Percentiles rank a stretch among this genome's conserved stretches.
Evolutionary conservation across 768 basidiomycete species (phyloP).

Genomic region (Boletus reticuloceps): DNA sequence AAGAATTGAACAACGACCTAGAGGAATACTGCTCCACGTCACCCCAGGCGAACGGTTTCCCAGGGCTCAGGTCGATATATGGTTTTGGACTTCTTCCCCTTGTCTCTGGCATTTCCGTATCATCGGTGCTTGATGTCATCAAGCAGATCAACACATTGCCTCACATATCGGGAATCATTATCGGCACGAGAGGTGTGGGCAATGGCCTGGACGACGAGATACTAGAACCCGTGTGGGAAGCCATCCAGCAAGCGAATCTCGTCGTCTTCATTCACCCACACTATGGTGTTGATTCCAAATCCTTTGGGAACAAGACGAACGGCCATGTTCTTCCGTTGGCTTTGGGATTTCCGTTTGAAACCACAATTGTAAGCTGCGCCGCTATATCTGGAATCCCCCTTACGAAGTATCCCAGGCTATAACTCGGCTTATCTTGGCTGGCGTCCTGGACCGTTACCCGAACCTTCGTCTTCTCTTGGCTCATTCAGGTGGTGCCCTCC

Average conservation of each 20-base stretch:
- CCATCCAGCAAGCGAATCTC: slow-evolving; percentile 63
- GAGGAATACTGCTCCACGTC: slow-evolving; percentile 75
- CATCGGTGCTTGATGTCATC: slow-evolving; percentile 60
- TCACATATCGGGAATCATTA: slow-evolving; percentile 74
- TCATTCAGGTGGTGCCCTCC: slow-evolving; percentile 84
- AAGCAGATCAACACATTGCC: slow-evolving; percentile 61
- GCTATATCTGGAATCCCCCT: slow-evolving; percentile 1
- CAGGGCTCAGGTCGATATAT: slow-evolving; percentile 62
- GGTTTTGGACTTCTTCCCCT: slow-evolving; percentile 85
- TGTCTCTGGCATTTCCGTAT: slow-evolving; percentile 58
- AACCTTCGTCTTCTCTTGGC: slow-evolving; percentile 74
- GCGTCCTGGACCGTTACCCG: slow-evolving; percentile 78
- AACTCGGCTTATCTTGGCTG: slow-evolving; percentile 78
- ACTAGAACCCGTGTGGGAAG: slow-evolving; percentile 81
- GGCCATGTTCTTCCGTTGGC: slow-evolving; percentile 88
- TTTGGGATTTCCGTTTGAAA: slow-evolving; percentile 88
- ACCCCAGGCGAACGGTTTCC: slow-evolving; percentile 36
- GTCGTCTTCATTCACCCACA: slow-evolving; percentile 87
- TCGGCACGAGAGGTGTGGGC: slow-evolving; percentile 78
- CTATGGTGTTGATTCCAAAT: slow-evolving; percentile 72
- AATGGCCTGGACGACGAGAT: slow-evolving; percentile 76
- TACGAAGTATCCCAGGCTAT: slow-evolving; percentile 46
- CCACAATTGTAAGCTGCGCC: slow-evolving; percentile 63
- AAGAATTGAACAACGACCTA: slow-evolving; percentile 72
- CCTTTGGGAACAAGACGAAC: slow-evolving; percentile 75